Base-by-base conservation (phyloP, 2,329 filamentous ascomycete species). In the Aspergillus sp. region DNA sequence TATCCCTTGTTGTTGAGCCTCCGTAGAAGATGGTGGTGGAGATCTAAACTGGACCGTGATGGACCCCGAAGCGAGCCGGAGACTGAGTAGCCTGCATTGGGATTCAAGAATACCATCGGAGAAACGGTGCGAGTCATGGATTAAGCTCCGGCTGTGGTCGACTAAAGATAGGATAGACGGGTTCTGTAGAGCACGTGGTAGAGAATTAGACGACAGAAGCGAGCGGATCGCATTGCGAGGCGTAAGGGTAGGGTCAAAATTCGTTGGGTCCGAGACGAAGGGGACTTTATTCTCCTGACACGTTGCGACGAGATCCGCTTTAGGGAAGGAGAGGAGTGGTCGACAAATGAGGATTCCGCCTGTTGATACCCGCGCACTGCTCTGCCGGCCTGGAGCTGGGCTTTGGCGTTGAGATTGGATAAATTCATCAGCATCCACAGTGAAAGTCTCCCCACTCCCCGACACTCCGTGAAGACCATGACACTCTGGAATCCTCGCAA, bases 221-320 rank as follows among this genome's bases (percentile, higher is more conserved):
- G 89, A 78, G 33, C 93, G 85, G 39, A 97, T 80, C 0, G 93
- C 87, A 68, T 99, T 99, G 39, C 95, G 85, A 45, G 82, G 76
- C 0, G 95, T 96, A 58, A 96, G 76, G 0, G 87, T 91, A 8
- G 80, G 82, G 66, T 97, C 89, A 15, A 80, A 73, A 68, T 99
- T 99, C 2, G 93, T 97, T 43, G 80, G 77, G 70, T 99, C 95
- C 70, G 95, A 90, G 62, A 91, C 90, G 89, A 91, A 98, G 0
- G 78, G 76, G 9, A 96, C 76, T 0, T 80, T 75, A 62, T 87
- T 82, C n/a, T 82, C 79, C 60, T 87, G 73, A 68, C 93, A 97
- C 86, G 90, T 61, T 68, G 81, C 52, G 40, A 73, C 33, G 25
- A 97, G 80, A 37, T 87, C 80, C 51, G 85, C 81, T 75, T 98